Evolutionary conservation across 805 yeast species (phyloP), one percentile per base, ranked within the genome.

Genomic region (Millerozyma acaciae): DNA sequence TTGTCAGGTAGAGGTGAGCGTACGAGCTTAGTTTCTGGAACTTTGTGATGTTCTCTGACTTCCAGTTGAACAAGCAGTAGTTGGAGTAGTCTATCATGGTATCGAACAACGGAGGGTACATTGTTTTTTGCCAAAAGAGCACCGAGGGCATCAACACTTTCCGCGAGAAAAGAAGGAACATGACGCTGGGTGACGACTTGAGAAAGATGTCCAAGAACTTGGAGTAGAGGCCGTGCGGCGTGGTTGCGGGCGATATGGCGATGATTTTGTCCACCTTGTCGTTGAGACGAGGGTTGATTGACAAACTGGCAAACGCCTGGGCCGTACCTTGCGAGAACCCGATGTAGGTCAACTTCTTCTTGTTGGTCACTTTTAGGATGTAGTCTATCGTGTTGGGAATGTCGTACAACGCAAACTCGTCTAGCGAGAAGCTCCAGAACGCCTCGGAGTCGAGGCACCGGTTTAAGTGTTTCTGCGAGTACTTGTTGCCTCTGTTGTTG

Each of bases 271-370:
- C 71, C 29, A 74, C 62, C 37, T 70, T 68, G 56, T 56, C 45
- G 54, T 84, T 85, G 36, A 89, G 65, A 2, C 69, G 66, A 6
- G 81, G 78, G 50, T 79, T 76, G 12, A 80, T 48, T 0, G 93
- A 75, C 15, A 87, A 62, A 8, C 94, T 72, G 0, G 95, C 96
- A 55, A 89, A 80, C 26, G 87, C 87, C 57, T 90, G 97, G 1
- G 97, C 95, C 0, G 95, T 79, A 14, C 97, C 97, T 56, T 89
- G 97, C 16, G 89, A 79, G 50, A 90, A 90, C 1, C 97, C 97
- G 43, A 90, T 72, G 50, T 87, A 89, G 1, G 78, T 73, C 22
- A 89, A 57, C 35, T 65, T 55, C 6, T 36, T 25, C 10, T 29
- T 35, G 3, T 44, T 36, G 2, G 88, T 77, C 19, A 60, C 55